Evolutionary conservation across 768 basidiomycete genomes (phyloP), one percentile per base, ranked within the genome.

Genomic region (Lanmaoa rubissima): DNA sequence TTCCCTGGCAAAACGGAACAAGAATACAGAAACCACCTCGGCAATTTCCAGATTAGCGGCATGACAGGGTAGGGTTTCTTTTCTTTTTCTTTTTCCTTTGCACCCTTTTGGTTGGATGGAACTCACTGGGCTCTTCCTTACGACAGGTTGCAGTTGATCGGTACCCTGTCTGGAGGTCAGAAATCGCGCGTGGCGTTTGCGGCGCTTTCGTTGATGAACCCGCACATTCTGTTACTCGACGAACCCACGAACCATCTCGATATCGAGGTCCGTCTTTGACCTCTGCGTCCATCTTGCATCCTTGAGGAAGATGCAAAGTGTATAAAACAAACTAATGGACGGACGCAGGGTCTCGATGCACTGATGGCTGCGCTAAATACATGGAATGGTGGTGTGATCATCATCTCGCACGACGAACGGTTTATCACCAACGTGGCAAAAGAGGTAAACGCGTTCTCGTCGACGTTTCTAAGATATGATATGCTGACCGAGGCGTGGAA

Each of bases 161-260:
- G 87, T 24, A 98, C 95, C 0, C 74, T 98, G 13, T 91, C 88
- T 64, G 96, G 95, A 72, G 96, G 96, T 70, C 96, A 98, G 67
- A 98, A 98, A 73, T 91, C 88, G 55, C 87, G 96, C 63, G 96
- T 98, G 14, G 93, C 94, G 1, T 98, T 98, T 74, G 86, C 95
- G 3, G 79, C 86, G 19, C 71, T 96, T 45, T 94, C 91, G 42
- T 75, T 98, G 66, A 89, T 89, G 71, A 84, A 83, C 53, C 97
- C 97, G 9, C 97, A 99, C 69, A 83, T 99, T 58, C 74, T 99
- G 59, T 76, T 98, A 60, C 82, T 99, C 52, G 97, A 99, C 72
- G 97, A 99, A 88, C 94, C 94, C 54, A 94, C 93, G 65, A 96
- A 96, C 79, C 95, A 96, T 74, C 77, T 95, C 68, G 94, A 96